Base-by-base conservation (phyloP, 2,329 filamentous ascomycete species). In the Ophiostoma fasciatum region DNA sequence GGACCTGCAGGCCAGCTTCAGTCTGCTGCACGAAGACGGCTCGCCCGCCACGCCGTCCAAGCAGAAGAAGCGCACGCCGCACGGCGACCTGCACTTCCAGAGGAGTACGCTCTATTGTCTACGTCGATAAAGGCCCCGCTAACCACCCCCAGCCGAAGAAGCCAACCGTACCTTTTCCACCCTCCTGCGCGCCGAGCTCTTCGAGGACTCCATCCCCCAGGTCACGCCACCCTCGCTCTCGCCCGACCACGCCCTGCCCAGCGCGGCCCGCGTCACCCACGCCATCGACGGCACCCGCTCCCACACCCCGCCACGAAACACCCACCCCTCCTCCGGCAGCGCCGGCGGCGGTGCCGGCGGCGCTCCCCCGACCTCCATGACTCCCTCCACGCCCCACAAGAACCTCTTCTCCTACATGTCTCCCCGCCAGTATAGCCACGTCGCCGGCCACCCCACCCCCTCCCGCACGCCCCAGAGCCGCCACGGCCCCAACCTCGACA, bases 351-450 rank as follows among this genome's bases (percentile, higher is more conserved):
- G n/a, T n/a, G n/a, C n/a, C n/a, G n/a, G n/a, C n/a, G n/a, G n/a
- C n/a, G n/a, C n/a, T n/a, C 77, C 82, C 1, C 28, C 27, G 10
- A 71, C 79, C 2, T 78, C 74, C 38, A 66, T 90, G 40, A 94
- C 88, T 0, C 90, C 90, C 1, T 93, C 88, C 1, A 98, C 90
- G 4, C 90, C 90, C 9, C 85, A 94, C 58, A 96, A 94, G 61
- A 98, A 98, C 47, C 72, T 98, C 27, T 96, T 98, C 54, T 83
- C 81, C 19, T 94, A 93, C 55, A 77, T 83, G 58, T 87, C 82
- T 3, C 80, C 82, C 3, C 65, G 68, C 18, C 74, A 83, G 49
- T 71, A 79, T 51, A 71, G 64, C 39, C 71, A 73, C 44, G 70
- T 78, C 33, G 78, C 75, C 15, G 81, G 81, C n/a, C 83, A 93